These are phyloP conservation scores for Russula earlei DNA, from an alignment of 768 basidiomycete species.

Conservation along the genomic window DNA sequence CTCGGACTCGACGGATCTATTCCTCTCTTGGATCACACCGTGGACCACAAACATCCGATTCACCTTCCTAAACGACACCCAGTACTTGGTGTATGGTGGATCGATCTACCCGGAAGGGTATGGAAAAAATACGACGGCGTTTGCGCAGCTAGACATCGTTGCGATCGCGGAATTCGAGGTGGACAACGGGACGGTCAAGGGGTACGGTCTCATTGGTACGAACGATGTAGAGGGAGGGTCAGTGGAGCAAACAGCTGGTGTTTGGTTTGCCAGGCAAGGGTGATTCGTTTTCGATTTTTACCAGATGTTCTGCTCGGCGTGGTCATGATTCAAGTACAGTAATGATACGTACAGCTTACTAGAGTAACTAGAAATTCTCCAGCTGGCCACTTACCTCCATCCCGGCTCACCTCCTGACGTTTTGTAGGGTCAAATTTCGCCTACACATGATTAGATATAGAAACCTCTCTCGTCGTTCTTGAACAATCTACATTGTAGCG, in stretches of 20 bases:
- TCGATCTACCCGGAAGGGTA: slow-evolving; percentile 10
- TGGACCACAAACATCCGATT: neutral
- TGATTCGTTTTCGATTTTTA: no score
- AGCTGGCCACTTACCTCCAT: no score
- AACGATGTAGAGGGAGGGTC: neutral
- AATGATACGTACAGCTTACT: no score
- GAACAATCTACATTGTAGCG: no score
- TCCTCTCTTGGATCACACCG: neutral
- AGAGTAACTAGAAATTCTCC: no score
- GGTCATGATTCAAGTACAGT: no score
- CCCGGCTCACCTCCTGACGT: no score
- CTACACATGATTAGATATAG: no score
- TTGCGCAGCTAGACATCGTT: neutral
- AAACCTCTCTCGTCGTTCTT: no score
- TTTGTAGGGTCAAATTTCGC: no score
- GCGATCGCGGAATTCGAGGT: neutral
- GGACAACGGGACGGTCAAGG: neutral
- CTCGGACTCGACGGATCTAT: neutral
- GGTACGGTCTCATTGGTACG: neutral
- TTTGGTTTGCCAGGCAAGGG: slow-evolving; percentile 5
- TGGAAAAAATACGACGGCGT: slow-evolving; percentile 7
- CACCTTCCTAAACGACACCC: neutral
- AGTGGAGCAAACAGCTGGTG: neutral
- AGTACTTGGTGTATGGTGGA: neutral
- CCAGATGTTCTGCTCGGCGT: no score